These are phyloP conservation scores for Ramaria sp. DNA, from an alignment of 768 basidiomycete genomes.

Conservation along the genomic window DNA sequence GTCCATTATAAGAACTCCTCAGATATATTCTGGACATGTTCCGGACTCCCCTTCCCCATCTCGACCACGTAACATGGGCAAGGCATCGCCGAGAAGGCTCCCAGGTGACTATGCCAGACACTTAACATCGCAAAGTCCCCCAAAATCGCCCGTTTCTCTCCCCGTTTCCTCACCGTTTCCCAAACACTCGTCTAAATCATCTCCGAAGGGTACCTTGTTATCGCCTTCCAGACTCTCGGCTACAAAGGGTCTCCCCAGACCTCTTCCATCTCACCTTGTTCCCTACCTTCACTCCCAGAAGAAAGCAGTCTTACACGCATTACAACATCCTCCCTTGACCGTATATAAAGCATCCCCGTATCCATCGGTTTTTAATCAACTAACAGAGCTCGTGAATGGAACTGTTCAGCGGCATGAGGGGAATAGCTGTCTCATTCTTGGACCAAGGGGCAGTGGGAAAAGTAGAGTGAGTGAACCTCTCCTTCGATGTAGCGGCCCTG, in stretches of 20 bases:
- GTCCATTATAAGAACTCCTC: neutral
- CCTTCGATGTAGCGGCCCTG: neutral
- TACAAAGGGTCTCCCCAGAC: neutral
- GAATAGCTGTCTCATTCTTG: slow-evolving; percentile 84
- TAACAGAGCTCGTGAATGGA: slow-evolving; percentile 57
- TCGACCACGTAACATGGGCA: neutral
- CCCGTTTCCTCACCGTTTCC: neutral
- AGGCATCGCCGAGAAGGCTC: neutral
- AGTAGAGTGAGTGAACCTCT: slow-evolving; percentile 45
- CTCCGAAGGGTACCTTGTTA: neutral
- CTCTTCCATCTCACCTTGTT: neutral
- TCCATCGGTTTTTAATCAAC: slow-evolving; percentile 39
- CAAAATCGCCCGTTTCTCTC: neutral
- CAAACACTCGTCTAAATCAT: neutral
- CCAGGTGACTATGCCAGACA: neutral
- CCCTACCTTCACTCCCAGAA: slow-evolving; percentile 33
- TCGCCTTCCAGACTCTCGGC: neutral
- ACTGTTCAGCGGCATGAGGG: slow-evolving; percentile 78
- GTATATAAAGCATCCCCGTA: slow-evolving; percentile 34
- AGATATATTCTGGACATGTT: neutral
- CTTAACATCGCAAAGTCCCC: neutral
- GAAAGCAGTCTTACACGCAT: slow-evolving; percentile 36
- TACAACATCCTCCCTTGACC: slow-evolving; percentile 25
- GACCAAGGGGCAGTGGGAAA: slow-evolving; percentile 82
- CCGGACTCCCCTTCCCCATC: neutral